Conservation (phyloP, 2,329 filamentous ascomycete species). For the Fusarium transvaalense region DNA sequence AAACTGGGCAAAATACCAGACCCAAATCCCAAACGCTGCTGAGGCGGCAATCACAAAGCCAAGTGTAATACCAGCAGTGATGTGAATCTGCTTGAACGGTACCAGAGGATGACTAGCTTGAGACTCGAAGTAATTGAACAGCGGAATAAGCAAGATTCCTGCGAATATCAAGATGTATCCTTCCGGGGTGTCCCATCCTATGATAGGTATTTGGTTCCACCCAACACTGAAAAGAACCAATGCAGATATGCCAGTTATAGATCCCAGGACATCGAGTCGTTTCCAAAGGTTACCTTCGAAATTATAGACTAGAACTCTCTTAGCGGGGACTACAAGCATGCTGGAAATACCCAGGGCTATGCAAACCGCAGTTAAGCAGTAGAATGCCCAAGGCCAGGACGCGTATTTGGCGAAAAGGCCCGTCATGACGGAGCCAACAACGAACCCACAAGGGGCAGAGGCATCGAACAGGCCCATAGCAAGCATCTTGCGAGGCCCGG, state of each 20-base stretch:
- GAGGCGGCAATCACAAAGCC: constrained; percentile 39
- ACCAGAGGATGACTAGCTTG: constrained; percentile 43
- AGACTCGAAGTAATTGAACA: constrained; percentile 38
- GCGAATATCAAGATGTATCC: constrained; percentile 40
- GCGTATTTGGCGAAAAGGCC: constrained; percentile 41
- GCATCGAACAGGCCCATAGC: constrained; percentile 45
- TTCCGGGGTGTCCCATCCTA: constrained; percentile 32
- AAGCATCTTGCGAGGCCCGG: constrained; percentile 43
- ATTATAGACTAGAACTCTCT: constrained; percentile 39
- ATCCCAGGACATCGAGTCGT: constrained; percentile 40
- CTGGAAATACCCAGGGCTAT: constrained; percentile 39
- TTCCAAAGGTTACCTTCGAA: constrained; percentile 46
- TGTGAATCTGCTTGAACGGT: constrained; percentile 40
- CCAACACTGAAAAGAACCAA: constrained; percentile 44
- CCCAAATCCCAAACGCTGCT: constrained; percentile 45
- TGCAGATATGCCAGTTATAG: constrained; percentile 26
- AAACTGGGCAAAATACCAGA: constrained; percentile 46
- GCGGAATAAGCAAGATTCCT: constrained; percentile 30
- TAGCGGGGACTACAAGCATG: constrained; percentile 40
- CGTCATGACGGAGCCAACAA: constrained; percentile 45
- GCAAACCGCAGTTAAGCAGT: constrained; percentile 40
- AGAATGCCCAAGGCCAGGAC: constrained; percentile 47
- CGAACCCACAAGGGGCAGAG: constrained; percentile 42
- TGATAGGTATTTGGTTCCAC: constrained; percentile 44
- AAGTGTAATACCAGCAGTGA: constrained; percentile 30